phyloP scores from a whole-genome alignment of 169 alveolate genomes.

The Plasmodium blacklocki region DNA sequence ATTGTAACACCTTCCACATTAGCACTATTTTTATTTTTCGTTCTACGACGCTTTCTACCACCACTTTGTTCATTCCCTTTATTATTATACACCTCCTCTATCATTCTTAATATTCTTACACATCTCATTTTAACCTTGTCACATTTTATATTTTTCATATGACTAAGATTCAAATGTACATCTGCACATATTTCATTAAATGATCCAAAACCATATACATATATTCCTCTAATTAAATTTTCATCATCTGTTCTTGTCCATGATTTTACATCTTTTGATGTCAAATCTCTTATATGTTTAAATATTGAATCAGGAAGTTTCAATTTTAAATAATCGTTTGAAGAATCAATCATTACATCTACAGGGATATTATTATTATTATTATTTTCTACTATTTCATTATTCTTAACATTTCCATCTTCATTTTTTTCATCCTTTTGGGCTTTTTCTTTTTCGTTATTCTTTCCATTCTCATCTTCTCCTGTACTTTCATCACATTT shows the following conservation, averaged over 20 bases:
- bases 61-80: conserved; percentile 26
- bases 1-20: not conserved
- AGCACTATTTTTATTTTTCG: conserved; percentile 3
- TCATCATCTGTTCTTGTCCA: conserved; percentile 87
- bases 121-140: conserved; percentile 87
- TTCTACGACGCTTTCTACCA: conserved; percentile 23
- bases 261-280: conserved; percentile 84
- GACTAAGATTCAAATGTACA: conserved; percentile 82
- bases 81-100: conserved; percentile 68
- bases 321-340: conserved; percentile 72
- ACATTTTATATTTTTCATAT: conserved; percentile 82
- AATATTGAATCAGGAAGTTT: conserved; percentile 81
- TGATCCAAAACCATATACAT: conserved; percentile 91
- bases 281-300: conserved; percentile 77
- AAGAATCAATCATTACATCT: not conserved
- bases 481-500: not conserved
- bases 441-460: not conserved
- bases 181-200: conserved; percentile 90
- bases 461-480: conserved; percentile 1
- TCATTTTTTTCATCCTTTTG: conserved; percentile 19
- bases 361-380: too few relatives aligned
- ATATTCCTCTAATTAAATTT: conserved; percentile 87
- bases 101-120: conserved; percentile 82
- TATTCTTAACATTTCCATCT: not conserved
- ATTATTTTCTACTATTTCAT: not conserved